Evolutionary conservation across 352 stramenopile species (phyloP).

Genomic region (Phytophthora pseudosyringae): DNA sequence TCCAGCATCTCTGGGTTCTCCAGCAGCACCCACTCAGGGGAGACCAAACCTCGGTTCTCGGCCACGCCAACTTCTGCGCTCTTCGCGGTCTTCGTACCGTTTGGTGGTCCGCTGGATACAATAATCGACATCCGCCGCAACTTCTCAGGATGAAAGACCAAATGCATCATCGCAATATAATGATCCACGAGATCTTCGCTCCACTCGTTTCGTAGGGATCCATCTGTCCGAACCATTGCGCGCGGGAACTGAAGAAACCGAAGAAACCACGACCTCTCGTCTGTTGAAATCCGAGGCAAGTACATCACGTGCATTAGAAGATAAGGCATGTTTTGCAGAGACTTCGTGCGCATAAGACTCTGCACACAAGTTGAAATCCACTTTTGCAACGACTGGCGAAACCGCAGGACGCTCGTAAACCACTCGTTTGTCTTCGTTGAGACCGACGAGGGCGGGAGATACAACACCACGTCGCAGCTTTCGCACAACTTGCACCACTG

Average conservation of each 20-base stretch:
- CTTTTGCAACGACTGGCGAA: constrained; percentile 80
- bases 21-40: constrained; percentile 82
- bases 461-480: constrained; percentile 77
- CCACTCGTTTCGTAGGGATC: constrained; percentile 68
- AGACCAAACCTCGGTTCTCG: constrained; percentile 51
- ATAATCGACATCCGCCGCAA: constrained; percentile 72
- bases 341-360: constrained; percentile 65
- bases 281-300: constrained; percentile 74
- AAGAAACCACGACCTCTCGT: constrained; percentile 83
- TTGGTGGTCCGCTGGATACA: constrained; percentile 65
- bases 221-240: constrained; percentile 61
- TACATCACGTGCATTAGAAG: constrained; percentile 89
- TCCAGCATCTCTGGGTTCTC: constrained; percentile 86
- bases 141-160: constrained; percentile 88
- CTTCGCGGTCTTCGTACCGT: constrained; percentile 33
- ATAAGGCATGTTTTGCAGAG: constrained; percentile 81
- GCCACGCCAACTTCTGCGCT: constrained; percentile 30
- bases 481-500: constrained; percentile 82
- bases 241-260: constrained; percentile 84
- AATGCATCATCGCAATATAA: constrained; percentile 86
- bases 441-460: constrained; percentile 78
- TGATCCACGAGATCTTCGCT: constrained; percentile 85
- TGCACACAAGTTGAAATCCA: constrained; percentile 81
- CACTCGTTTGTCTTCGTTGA: constrained; percentile 83
- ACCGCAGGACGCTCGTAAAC: constrained; percentile 75